phyloP scores from a whole-genome alignment of 805 yeast species.

The Brettanomyces bruxellensis region DNA sequence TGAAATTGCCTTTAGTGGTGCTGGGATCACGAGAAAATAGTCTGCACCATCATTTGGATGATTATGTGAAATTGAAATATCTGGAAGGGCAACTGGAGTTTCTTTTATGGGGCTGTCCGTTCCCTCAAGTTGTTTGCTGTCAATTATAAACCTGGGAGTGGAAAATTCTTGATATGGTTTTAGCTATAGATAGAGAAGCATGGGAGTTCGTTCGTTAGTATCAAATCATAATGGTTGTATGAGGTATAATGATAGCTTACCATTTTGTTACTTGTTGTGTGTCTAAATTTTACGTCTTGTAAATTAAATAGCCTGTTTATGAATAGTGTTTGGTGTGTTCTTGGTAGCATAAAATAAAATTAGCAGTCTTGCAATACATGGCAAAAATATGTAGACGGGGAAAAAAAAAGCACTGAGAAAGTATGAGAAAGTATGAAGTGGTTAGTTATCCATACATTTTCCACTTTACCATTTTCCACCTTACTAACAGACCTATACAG shows the following conservation, averaged over 20 bases:
- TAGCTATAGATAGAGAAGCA: slow-evolving; percentile 20
- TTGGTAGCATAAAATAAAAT: background rate
- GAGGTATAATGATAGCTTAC: too few species aligned
- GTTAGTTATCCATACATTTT: too few species aligned
- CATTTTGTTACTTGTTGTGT: too few species aligned
- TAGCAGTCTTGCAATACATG: background rate
- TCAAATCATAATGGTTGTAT: too few species aligned
- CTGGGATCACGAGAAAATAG: slow-evolving; percentile 25
- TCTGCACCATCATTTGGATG: slow-evolving; percentile 10
- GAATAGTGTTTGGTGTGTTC: too few species aligned
- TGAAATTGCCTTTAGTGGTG: slow-evolving; percentile 16
- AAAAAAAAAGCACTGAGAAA: background rate
- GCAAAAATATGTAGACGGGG: too few species aligned
- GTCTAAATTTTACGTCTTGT: too few species aligned
- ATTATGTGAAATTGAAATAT: slow-evolving; percentile 15
- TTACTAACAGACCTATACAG: too few species aligned
- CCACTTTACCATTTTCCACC: background rate
- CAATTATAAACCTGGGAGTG: slow-evolving; percentile 38
- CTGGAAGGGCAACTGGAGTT: slow-evolving; percentile 20
- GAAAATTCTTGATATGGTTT: slow-evolving; percentile 40
- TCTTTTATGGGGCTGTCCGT: slow-evolving; percentile 9
- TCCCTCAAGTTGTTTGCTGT: slow-evolving; percentile 23
- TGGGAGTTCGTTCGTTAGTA: too few species aligned
- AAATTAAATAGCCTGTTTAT: too few species aligned
- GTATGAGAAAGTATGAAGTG: too few species aligned